Evolutionary conservation across 306 rosid genomes (phyloP), one percentile per base, ranked within the genome.

Genomic region (apple (Malus domestica)): DNA sequence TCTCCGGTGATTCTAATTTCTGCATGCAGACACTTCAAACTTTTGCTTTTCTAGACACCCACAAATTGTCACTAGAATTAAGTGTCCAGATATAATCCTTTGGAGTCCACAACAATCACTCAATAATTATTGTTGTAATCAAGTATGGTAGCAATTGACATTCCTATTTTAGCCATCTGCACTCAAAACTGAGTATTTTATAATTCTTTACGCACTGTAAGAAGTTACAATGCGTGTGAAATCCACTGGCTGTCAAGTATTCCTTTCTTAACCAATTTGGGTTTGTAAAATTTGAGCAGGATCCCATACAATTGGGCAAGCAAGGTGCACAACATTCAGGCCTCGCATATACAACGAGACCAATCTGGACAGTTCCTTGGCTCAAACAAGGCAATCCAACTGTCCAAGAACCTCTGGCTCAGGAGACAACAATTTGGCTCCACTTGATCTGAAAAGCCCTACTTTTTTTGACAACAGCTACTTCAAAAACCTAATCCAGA

Each of bases 391-490:
- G 67, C 84, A 80, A 69, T 69, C 88, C 2, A 87, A 25, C 2
- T 95, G 98, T 74, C 98, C 98, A 0, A 80, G 76, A 11, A 10
- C 83, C 7, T 6, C 81, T 0, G 98, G 98, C 3, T 78, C 92
- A 0, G 97, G 98, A 25, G 97, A 95, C 87, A 88, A 92, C 87
- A 92, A 90, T 68, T 71, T 95, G 63, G 91, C 97, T 16, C 97
- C 98, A 9, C 88, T 95, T 25, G 97, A 95, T 80, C 67, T 87
- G 0, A 80, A 64, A 57, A 90, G 90, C 51, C 89, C 97, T 0
- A 89, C 83, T 0, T 25, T 52, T 1, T 92, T 95, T 10, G 97
- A 95, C 83, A 89, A 89, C 76, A 83, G 76, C 71, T 95, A 95
- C 89, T 89, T 70, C 90, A 86, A 84, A 27, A 89, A 92, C 80